Percentiles rank a stretch among this genome's conserved stretches.
phyloP scores from a whole-genome alignment of 495 filamentous ascomycete genomes.

The Aspergillus bertholletiae region DNA sequence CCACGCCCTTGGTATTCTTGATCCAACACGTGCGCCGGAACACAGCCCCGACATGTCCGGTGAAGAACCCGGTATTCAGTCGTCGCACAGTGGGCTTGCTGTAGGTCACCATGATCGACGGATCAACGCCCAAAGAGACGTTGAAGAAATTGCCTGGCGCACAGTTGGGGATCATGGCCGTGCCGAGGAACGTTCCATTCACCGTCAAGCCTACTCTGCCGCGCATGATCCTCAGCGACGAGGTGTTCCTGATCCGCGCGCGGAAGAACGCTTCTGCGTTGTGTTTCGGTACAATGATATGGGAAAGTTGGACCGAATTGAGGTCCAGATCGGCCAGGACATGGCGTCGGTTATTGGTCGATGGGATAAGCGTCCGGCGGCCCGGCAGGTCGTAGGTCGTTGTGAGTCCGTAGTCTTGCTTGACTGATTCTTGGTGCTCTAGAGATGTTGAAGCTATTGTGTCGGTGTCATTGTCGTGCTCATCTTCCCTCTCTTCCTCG shows the following conservation, averaged over 20 bases:
- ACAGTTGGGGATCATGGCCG: slow-evolving; percentile 53
- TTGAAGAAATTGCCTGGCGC: slow-evolving; percentile 58
- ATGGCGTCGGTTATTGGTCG: slow-evolving; percentile 36
- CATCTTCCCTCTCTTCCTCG: slow-evolving; percentile 3
- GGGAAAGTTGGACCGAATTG: slow-evolving; percentile 30
- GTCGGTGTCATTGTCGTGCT: neutral
- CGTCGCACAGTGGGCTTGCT: slow-evolving; percentile 57
- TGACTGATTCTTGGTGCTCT: slow-evolving; percentile 28
- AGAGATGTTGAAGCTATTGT: slow-evolving; percentile 5
- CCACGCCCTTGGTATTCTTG: slow-evolving; percentile 52
- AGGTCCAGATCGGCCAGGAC: slow-evolving; percentile 40
- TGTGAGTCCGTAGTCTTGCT: slow-evolving; percentile 51
- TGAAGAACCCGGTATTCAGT: slow-evolving; percentile 44
- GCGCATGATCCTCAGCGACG: slow-evolving; percentile 55
- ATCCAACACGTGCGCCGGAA: slow-evolving; percentile 58
- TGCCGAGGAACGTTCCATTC: slow-evolving; percentile 66
- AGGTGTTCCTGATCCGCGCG: slow-evolving; percentile 57
- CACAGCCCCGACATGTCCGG: slow-evolving; percentile 54
- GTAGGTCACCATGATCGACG: slow-evolving; percentile 57
- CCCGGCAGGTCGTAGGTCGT: slow-evolving; percentile 61
- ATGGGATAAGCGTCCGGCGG: slow-evolving; percentile 43
- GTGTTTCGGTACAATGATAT: slow-evolving; percentile 63
- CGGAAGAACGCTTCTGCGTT: slow-evolving; percentile 63
- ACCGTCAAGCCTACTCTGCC: slow-evolving; percentile 62
- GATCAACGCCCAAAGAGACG: slow-evolving; percentile 64